Percentiles rank a stretch among this genome's conserved stretches.
phyloP scores from a whole-genome alignment of 805 yeast species.

The Saturnispora sanitii region DNA sequence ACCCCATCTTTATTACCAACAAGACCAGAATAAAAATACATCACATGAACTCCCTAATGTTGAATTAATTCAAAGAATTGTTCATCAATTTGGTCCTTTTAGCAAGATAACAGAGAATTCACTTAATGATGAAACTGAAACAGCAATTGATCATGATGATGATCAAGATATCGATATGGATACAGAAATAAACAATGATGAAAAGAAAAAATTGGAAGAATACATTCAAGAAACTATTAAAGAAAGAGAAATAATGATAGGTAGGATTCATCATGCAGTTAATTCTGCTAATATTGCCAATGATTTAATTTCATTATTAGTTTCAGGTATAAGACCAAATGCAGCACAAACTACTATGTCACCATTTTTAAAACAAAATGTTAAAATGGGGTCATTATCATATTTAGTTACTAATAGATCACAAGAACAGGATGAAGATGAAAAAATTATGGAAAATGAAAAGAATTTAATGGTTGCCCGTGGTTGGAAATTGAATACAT shows the following conservation, averaged over 20 bases:
- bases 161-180: conserved; percentile 1
- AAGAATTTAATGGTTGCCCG: conserved; percentile 33
- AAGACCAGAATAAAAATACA: not conserved
- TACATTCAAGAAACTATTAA: conserved; percentile 32
- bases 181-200: conserved; percentile 10
- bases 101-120: conserved; percentile 47
- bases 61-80: conserved; percentile 11
- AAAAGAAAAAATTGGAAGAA: conserved; percentile 14
- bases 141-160: conserved; percentile 8
- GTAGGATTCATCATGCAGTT: conserved; percentile 52
- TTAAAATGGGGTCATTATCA: conserved; percentile 66
- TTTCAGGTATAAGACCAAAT: conserved; percentile 75
- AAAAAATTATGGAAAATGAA: conserved; percentile 13
- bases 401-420: conserved; percentile 23
- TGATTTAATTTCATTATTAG: conserved; percentile 76
- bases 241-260: conserved; percentile 44
- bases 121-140: conserved; percentile 36
- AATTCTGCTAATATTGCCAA: conserved; percentile 84
- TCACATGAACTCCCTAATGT: conserved; percentile 16
- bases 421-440: conserved; percentile 13
- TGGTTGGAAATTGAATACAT: conserved; percentile 80
- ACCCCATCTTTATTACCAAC: conserved; percentile 11
- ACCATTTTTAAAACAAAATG: conserved; percentile 63
- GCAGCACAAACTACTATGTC: conserved; percentile 85
- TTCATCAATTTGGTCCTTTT: conserved; percentile 32